A percentile compares a stretch with the other conserved stretches of the same genome.
phyloP scores from a whole-genome alignment of 805 yeast genomes.

The Kuraishia piskuri region DNA sequence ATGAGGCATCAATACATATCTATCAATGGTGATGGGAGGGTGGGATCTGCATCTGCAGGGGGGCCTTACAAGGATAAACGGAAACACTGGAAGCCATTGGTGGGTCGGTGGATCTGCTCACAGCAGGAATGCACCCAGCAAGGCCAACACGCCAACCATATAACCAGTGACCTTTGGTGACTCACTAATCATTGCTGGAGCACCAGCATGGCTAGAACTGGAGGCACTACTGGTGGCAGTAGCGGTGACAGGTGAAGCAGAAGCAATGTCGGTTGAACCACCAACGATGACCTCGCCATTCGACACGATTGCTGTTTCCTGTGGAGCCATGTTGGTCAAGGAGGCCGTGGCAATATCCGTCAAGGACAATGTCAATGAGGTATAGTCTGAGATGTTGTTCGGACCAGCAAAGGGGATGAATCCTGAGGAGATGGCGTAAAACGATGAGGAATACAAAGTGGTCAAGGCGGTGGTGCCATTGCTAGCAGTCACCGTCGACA shows the following conservation, averaged over 20 bases:
- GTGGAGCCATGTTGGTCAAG: conserved; percentile 8
- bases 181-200: background rate
- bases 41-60: too few species aligned
- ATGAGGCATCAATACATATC: too few species aligned
- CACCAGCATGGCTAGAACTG: conserved; percentile 12
- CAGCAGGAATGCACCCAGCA: background rate
- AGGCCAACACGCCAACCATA: background rate
- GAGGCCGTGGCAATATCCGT: conserved; percentile 5
- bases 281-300: conserved; percentile 20
- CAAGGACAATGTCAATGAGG: conserved; percentile 18
- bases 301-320: conserved; percentile 13
- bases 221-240: background rate
- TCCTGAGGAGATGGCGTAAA: conserved; percentile 17
- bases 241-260: background rate
- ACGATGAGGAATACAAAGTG: background rate
- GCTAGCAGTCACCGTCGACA: background rate
- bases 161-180: background rate
- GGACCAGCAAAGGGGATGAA: conserved; percentile 21
- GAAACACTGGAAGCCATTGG: too few species aligned
- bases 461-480: background rate
- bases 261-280: conserved; percentile 4
- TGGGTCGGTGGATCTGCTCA: too few species aligned
- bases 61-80: too few species aligned
- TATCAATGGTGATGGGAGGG: too few species aligned
- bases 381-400: conserved; percentile 15